Evolutionary conservation across 2,329 filamentous ascomycete genomes (phyloP), one percentile per base, ranked within the genome.

Genomic region (Cytospora mali): DNA sequence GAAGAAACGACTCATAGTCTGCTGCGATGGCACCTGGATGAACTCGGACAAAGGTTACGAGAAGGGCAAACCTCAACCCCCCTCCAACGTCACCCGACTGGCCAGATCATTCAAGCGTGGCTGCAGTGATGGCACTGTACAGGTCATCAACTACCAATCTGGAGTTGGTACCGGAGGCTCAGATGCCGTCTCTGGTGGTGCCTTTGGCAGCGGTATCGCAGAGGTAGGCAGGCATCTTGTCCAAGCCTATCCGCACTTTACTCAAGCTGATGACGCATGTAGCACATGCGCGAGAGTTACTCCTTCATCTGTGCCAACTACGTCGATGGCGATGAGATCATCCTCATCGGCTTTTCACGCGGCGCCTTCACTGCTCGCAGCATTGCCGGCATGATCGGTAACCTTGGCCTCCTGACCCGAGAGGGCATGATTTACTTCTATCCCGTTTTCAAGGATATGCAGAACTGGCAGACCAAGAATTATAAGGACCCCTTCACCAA

Each of bases 271-370:
- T 31, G 18, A 28, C 61, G 2, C 6, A n/a, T 10, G 4, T n/a
- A 72, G 69, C 68, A 88, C 62, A 80, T 89, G 58, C 81, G 84
- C 14, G 85, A 88, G 70, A 83, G 84, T 1, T 89, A 89, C 69
- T 78, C 81, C 5, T 88, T 87, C 69, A 75, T 88, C 2, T 86
- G 84, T 60, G 80, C 82, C 68, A 88, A 88, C 72, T 88, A 87
- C 68, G 77, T 79, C 59, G 79, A 81, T 58, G 83, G 83, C 3
- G 84, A 87, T 65, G 80, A 85, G 66, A 84, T 86, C 54, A 73
- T 84, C 53, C 76, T 86, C 29, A 71, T 85, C 29, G 84, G 84
- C 3, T 87, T 84, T 75, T 86, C 83, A 1, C 78, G 84, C 16
- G 84, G 84, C 4, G 84, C 84, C 5, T 87, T 85, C 67, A 87